Percentiles rank a stretch among this genome's conserved stretches.
phyloP scores from a whole-genome alignment of 371 early-diverging fungal genomes.

The Mucor mucedo region DNA sequence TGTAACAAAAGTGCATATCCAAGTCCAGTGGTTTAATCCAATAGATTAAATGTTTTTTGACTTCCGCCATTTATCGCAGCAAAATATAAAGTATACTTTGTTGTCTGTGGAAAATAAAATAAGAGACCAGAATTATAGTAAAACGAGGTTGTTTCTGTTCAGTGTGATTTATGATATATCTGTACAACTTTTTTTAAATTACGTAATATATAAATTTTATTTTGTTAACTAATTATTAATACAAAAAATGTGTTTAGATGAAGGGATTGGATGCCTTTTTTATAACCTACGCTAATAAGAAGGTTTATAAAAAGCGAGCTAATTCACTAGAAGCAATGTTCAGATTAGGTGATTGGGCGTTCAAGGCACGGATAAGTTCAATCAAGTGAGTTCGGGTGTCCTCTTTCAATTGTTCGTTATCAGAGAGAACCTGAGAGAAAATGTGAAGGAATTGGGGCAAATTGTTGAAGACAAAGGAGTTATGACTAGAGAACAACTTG shows the following conservation, averaged over 20 bases:
- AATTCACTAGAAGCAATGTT: conserved; percentile 43
- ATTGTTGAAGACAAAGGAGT: conserved; percentile 46
- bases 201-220: not conserved
- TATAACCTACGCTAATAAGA: not conserved
- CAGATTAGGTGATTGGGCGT: conserved; percentile 49
- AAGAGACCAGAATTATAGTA: too few species aligned
- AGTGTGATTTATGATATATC: too few species aligned
- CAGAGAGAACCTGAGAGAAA: conserved; percentile 51
- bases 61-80: too few species aligned
- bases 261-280: not conserved
- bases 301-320: conserved; percentile 38
- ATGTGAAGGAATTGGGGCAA: conserved; percentile 49
- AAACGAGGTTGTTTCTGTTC: too few species aligned
- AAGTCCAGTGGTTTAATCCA: too few species aligned
- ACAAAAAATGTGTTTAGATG: conserved; percentile 1
- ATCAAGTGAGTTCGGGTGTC: conserved; percentile 58
- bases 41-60: too few species aligned
- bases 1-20: not conserved
- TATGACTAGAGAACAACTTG: conserved; percentile 60
- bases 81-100: too few species aligned
- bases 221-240: not conserved
- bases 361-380: conserved; percentile 59
- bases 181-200: not conserved
- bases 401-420: conserved; percentile 61
- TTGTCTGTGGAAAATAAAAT: too few species aligned